Evolutionary conservation across 2,329 filamentous ascomycete species (phyloP).

Genomic region (Incumbomyces delicatus): DNA sequence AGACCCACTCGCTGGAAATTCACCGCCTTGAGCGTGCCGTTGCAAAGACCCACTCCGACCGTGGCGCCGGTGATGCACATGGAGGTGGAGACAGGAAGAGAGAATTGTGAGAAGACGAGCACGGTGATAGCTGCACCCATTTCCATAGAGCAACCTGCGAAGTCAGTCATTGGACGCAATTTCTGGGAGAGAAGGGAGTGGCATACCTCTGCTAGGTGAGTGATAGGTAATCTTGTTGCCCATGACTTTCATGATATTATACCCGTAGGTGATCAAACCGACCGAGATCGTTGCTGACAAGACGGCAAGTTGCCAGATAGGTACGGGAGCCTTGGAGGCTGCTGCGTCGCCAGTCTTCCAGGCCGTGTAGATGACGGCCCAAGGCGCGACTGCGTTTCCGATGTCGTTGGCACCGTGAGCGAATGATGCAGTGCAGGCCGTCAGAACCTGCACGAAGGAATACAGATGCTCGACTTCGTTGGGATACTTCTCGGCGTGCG

Average conservation of each 20-base stretch:
- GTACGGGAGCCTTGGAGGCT: conserved; percentile 54
- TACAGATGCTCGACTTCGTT: conserved; percentile 59
- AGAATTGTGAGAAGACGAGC: conserved; percentile 64
- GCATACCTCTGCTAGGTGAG: conserved; percentile 39
- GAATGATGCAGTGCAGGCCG: conserved; percentile 42
- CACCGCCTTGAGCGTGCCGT: conserved; percentile 60
- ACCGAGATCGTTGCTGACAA: conserved; percentile 53
- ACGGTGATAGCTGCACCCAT: conserved; percentile 70
- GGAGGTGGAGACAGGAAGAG: conserved; percentile 64
- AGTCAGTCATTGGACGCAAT: no score
- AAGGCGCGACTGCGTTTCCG: conserved; percentile 59
- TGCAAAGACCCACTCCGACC: conserved; percentile 68
- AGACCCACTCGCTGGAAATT: conserved; percentile 67
- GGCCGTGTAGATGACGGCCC: conserved; percentile 60
- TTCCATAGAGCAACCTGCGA: conserved; percentile 57
- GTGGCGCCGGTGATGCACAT: conserved; percentile 76
- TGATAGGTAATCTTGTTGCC: conserved; percentile 72
- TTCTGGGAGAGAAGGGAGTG: no score
- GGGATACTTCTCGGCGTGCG: conserved; percentile 53
- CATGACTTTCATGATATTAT: conserved; percentile 85
- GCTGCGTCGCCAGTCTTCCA: conserved; percentile 56
- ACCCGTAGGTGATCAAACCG: conserved; percentile 65
- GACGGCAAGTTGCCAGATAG: conserved; percentile 67
- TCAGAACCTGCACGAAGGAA: conserved; percentile 46
- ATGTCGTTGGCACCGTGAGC: conserved; percentile 68